These are phyloP conservation scores for Salmacisia buchloeana DNA, from an alignment of 1,284 basidiomycete genomes.

Conservation along the genomic window DNA sequence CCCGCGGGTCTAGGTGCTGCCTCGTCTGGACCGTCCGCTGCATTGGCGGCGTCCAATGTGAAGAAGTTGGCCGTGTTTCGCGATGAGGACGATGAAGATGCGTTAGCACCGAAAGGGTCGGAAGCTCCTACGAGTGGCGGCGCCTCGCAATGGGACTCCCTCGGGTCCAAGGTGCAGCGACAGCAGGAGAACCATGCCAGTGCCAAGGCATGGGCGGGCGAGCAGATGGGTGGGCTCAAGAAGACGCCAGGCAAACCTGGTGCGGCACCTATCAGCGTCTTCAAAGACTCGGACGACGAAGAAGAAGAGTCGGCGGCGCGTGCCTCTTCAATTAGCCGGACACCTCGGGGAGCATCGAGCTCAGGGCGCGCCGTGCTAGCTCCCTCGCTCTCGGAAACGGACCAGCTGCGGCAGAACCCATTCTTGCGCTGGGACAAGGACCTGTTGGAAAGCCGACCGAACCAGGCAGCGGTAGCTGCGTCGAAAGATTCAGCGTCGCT, in stretches of 20 bases:
- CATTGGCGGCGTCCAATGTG: not conserved
- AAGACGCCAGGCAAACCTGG: conserved; percentile 3
- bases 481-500: not conserved
- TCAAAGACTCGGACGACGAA: conserved; percentile 34
- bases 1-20: too few species aligned
- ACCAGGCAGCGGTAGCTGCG: conserved; percentile 14
- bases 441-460: not conserved
- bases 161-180: conserved; percentile 1
- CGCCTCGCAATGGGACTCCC: not conserved
- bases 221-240: not conserved
- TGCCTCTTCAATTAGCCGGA: not conserved
- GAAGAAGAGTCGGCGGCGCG: not conserved
- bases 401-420: conserved; percentile 37
- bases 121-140: not conserved
- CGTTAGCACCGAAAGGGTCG: not conserved
- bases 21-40: not conserved
- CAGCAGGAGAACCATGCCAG: not conserved
- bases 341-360: not conserved
- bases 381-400: conserved; percentile 22
- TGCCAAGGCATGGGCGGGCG: not conserved
- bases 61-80: conserved; percentile 10
- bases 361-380: not conserved
- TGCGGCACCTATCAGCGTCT: conserved; percentile 23
- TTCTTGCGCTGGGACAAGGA: conserved; percentile 38
- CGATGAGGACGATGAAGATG: conserved; percentile 11